Percentiles rank a stretch among this genome's conserved stretches.
Evolutionary conservation across 2,329 filamentous ascomycete genomes (phyloP).

Genomic region (Raffaelea ambrosiae): DNA sequence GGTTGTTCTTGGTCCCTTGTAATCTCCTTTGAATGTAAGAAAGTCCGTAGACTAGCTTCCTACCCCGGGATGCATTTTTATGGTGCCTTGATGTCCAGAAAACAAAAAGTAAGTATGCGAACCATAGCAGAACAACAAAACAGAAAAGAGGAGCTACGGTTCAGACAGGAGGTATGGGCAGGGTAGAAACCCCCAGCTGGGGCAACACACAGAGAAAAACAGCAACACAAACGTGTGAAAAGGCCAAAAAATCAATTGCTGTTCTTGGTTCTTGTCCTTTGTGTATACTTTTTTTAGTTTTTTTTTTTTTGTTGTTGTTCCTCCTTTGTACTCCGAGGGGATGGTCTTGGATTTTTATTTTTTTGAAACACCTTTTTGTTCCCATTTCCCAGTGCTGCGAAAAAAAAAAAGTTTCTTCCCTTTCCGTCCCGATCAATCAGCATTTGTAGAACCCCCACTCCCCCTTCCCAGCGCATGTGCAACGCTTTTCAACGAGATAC

Average conservation of each 20-base stretch:
- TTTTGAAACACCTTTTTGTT: too few relatives aligned
- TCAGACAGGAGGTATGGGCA: too few relatives aligned
- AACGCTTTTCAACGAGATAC: not conserved
- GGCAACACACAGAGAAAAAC: too few relatives aligned
- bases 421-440: not conserved
- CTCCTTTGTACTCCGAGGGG: not conserved
- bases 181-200: too few relatives aligned
- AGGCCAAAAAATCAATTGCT: not conserved
- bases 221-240: too few relatives aligned
- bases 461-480: too few relatives aligned
- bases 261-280: too few relatives aligned
- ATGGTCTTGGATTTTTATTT: not conserved
- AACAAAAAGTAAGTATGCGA: not conserved
- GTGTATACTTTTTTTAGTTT: constrained; percentile 6
- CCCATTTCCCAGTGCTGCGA: not conserved
- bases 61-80: constrained; percentile 2
- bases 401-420: not conserved
- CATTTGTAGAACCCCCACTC: not conserved
- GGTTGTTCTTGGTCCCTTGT: not conserved
- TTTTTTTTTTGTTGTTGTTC: not conserved
- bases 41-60: not conserved
- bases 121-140: not conserved
- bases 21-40: not conserved
- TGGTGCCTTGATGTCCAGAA: not conserved
- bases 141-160: too few relatives aligned